Percentiles rank a stretch among this genome's conserved stretches.
These are phyloP conservation scores for Furcasterigmium furcatum DNA, from an alignment of 2,329 filamentous ascomycete species.

Conservation along the genomic window DNA sequence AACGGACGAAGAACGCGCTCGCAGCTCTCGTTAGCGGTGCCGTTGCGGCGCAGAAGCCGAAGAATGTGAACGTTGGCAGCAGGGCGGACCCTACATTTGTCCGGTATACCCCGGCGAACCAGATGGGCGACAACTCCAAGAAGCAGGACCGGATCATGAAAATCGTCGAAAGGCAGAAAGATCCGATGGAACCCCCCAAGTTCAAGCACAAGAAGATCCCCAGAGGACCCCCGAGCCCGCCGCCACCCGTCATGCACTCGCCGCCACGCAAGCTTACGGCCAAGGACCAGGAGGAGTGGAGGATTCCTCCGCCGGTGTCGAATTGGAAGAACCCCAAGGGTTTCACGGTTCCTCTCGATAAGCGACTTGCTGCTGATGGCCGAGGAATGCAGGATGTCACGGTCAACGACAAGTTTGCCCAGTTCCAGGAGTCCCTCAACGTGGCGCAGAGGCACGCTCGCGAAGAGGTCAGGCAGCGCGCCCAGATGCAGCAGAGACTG, in stretches of 20 bases:
- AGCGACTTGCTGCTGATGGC: constrained; percentile 90
- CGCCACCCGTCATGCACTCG: constrained; percentile 91
- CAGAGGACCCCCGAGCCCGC: constrained; percentile 84
- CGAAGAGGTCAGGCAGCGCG: constrained; percentile 90
- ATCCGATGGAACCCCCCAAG: constrained; percentile 96
- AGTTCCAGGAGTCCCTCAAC: constrained; percentile 90
- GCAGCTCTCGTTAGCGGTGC: constrained; percentile 80
- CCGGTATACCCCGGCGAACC: constrained; percentile 90
- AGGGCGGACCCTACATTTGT: constrained; percentile 89
- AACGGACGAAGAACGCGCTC: constrained; percentile 84
- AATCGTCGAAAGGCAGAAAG: constrained; percentile 89
- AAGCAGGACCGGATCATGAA: constrained; percentile 98
- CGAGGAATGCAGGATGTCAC: constrained; percentile 87
- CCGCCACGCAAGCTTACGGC: constrained; percentile 93
- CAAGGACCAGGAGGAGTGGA: constrained; percentile 96
- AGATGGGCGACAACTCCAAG: constrained; percentile 85
- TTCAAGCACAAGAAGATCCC: constrained; percentile 99
- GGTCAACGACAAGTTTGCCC: constrained; percentile 98
- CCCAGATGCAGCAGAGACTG: constrained; percentile 91
- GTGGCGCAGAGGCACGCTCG: constrained; percentile 92
- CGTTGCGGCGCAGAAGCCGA: constrained; percentile 89
- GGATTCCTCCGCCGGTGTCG: constrained; percentile 79
- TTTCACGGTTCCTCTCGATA: constrained; percentile 93
- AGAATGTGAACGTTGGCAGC: constrained; percentile 82
- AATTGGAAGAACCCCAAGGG: constrained; percentile 99